Evolutionary conservation across 805 yeast genomes (phyloP), one percentile per base, ranked within the genome.

Genomic region (Lipomyces japonicus): DNA sequence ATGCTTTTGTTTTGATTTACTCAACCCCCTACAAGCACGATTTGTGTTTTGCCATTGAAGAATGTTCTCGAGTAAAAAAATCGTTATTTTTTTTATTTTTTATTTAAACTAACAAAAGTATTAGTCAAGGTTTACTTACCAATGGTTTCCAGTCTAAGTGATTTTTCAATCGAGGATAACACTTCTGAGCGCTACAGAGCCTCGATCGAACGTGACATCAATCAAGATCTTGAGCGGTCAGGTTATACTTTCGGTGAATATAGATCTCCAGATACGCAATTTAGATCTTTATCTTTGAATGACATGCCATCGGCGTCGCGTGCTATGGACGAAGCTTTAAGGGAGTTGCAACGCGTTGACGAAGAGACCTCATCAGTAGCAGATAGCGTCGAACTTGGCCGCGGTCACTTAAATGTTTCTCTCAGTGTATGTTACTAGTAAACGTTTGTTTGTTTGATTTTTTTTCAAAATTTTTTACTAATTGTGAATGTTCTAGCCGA

Each of bases 151-250:
- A 42, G 42, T 35, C 41, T 40, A 42, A 50, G 36, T 32, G 48
- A 36, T n/a, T 43, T 51, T 35, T 24, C 42, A 14, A 38, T 51
- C 16, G 49, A 43, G 14, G 44, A 53, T 36, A 44, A 51, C 43
- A 44, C 54, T 3, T 31, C 51, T 2, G 55, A 51, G 34, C 53
- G 39, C 2, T 34, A 40, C 19, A 48, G 55, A 19, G 53, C 39
- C 12, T 46, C 44, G 14, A 12, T 41, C n/a, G 44, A 41, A 28
- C 44, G 42, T n/a, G 42, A 21, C 19, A 19, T 41, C 18, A 21
- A 19, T n/a, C 7, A 16, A 12, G 44, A 30, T 6, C 10, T 39
- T 22, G 42, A 39, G 7, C 6, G 31, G 31, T 39, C 42, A 10
- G 31, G 42, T 23, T 5, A 14, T 12, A 25, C 42, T 6, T 39